Conservation (phyloP, 202 grass and related monocot genomes). For the Brachypodium distachyon region DNA sequence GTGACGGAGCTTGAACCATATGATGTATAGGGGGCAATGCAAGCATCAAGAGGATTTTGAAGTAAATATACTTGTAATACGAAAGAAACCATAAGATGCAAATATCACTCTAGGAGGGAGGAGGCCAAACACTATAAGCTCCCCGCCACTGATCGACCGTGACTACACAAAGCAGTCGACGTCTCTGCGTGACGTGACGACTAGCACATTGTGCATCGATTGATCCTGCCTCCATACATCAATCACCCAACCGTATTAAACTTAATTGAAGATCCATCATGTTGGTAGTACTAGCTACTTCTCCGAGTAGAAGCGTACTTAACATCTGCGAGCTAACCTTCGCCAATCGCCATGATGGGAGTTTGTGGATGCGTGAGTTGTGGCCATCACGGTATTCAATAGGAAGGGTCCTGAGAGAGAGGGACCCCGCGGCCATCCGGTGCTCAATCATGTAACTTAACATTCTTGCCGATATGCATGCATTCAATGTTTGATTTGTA, state of each 20-base stretch:
- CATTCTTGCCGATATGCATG: constrained; percentile 7
- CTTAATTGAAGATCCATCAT: not conserved
- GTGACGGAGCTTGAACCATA: too few species aligned
- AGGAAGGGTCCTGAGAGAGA: constrained; percentile 11
- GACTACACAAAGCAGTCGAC: not conserved
- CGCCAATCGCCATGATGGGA: constrained; percentile 35
- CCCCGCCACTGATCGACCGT: too few species aligned
- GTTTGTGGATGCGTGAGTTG: constrained; percentile 38
- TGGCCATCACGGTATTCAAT: constrained; percentile 63
- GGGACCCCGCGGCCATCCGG: too few species aligned
- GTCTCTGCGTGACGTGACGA: not conserved
- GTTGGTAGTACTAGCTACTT: too few species aligned
- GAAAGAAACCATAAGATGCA: too few species aligned
- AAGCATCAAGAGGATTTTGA: too few species aligned
- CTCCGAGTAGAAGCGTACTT: too few species aligned
- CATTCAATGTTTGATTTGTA: constrained; percentile 18
- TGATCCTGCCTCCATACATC: too few species aligned
- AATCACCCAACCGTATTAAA: not conserved
- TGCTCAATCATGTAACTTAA: constrained; percentile 40
- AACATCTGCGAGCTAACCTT: not conserved
- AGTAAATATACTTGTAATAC: too few species aligned
- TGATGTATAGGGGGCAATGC: too few species aligned
- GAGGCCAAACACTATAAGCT: too few species aligned
- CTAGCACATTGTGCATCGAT: not conserved
- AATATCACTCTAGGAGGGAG: too few species aligned